Evolutionary conservation across 129 eudicot species (phyloP), one percentile per base, ranked within the genome.

Genomic region (Flaveria sonorensis): DNA sequence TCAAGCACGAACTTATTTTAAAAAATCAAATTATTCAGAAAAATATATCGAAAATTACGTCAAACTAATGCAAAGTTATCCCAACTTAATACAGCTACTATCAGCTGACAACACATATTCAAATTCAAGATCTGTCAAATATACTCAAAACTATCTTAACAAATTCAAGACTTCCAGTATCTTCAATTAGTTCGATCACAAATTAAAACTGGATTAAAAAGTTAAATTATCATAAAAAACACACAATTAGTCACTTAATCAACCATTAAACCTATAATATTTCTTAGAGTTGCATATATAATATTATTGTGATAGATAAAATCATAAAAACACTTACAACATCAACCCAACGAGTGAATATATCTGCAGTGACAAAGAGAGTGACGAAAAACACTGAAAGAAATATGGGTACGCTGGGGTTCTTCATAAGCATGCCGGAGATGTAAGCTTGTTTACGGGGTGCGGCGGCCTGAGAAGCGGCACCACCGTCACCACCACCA

Each of bases 261-360:
- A 53, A 18, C 23, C 23, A 53, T 53, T 53, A 53, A n/a, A 7
- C 40, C 40, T 36, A 36, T 36, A 36, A 36, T 36, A 36, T 36
- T 36, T 36, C 40, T 36, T 36, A 36, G 40, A 36, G 40, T 6
- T 36, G 40, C 40, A 5, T 36, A 5, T 36, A 57, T 20, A 57
- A 0, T 2, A 9, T 0, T 19, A 21, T 4, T 20, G 57, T 13
- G 40, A 4, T 3, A 30, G 4, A 36, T 36, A 36, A 36, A 36
- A 36, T 19, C 1, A 45, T 10, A 69, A 30, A 71, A 32, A 46
- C 30, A 80, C 84, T 81, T 81, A 81, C 84, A 74, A 81, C 80
- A 20, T 81, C 84, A 67, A 81, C 76, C 84, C 84, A 81, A 81
- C 80, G 84, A 73, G 84, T 81, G 80, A 81, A 81, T 13, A 81